These are phyloP conservation scores for Candida michaelii DNA, from an alignment of 805 yeast genomes.

Conservation along the genomic window DNA sequence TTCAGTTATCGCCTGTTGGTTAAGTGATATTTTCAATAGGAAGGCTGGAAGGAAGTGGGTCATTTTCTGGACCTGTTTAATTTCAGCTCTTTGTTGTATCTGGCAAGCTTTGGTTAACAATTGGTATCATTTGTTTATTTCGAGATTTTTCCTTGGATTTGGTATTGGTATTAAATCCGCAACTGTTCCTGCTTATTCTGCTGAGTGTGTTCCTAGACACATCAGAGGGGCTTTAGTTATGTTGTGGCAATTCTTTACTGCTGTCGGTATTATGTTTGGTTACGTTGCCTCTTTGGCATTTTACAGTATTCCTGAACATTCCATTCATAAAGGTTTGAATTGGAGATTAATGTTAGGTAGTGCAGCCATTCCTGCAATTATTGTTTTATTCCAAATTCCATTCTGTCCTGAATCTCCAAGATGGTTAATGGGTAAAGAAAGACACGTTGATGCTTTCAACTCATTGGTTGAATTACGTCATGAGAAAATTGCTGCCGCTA, in stretches of 20 bases:
- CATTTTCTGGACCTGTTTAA: slow-evolving; percentile 57
- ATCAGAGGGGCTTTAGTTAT: slow-evolving; percentile 65
- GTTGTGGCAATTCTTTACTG: slow-evolving; percentile 75
- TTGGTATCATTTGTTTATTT: slow-evolving; percentile 60
- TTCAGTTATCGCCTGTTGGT: slow-evolving; percentile 59
- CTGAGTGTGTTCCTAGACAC: slow-evolving; percentile 58
- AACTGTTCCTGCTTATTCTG: slow-evolving; percentile 65
- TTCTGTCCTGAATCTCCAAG: slow-evolving; percentile 70
- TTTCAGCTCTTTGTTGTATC: slow-evolving; percentile 59
- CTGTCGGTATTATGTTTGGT: slow-evolving; percentile 70
- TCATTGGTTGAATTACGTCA: slow-evolving; percentile 48
- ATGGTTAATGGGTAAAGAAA: slow-evolving; percentile 58
- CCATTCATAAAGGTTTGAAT: slow-evolving; percentile 47
- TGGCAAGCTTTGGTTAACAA: slow-evolving; percentile 67
- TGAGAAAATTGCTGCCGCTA: slow-evolving; percentile 55
- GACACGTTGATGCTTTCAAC: slow-evolving; percentile 50
- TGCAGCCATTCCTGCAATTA: slow-evolving; percentile 55
- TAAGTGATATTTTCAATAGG: slow-evolving; percentile 52
- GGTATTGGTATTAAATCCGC: slow-evolving; percentile 69
- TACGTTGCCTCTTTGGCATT: slow-evolving; percentile 60
- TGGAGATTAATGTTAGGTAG: slow-evolving; percentile 69
- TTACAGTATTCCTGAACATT: slow-evolving; percentile 49
- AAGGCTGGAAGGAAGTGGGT: slow-evolving; percentile 59
- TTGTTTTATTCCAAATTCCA: slow-evolving; percentile 50
- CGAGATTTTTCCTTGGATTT: slow-evolving; percentile 59